A percentile compares a stretch with the other conserved stretches of the same genome.
These are phyloP conservation scores for Dispira simplex DNA, from an alignment of 192 early-diverging fungal genomes.

Conservation along the genomic window DNA sequence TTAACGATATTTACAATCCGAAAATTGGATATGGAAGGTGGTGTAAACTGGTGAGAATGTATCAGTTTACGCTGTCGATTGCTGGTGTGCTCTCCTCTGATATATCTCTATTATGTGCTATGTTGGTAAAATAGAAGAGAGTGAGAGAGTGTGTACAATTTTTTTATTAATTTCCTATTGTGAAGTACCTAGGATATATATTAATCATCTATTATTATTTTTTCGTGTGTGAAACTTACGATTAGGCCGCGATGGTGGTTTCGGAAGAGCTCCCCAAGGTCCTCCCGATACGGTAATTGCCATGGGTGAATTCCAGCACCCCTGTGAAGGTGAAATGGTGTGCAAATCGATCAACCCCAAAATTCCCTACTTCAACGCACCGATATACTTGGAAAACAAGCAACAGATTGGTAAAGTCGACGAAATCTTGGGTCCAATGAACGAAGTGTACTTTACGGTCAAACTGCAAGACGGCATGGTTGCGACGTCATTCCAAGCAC, in stretches of 20 bases:
- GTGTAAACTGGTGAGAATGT: neutral
- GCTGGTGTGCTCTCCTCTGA: neutral
- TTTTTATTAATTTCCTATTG: neutral
- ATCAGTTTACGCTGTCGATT: neutral
- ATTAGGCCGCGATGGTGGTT: slow-evolving; percentile 30
- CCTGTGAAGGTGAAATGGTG: slow-evolving; percentile 96
- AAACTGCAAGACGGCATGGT: slow-evolving; percentile 88
- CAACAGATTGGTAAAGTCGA: slow-evolving; percentile 98
- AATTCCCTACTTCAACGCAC: slow-evolving; percentile 98
- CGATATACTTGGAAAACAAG: slow-evolving; percentile 97
- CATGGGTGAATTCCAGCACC: slow-evolving; percentile 83
- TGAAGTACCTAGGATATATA: neutral
- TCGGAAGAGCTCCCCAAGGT: slow-evolving; percentile 30
- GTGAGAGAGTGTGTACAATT: neutral
- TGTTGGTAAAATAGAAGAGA: neutral
- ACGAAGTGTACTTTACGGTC: slow-evolving; percentile 95
- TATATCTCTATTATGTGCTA: neutral
- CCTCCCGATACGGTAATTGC: slow-evolving; percentile 65
- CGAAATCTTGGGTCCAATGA: slow-evolving; percentile 95
- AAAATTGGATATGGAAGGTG: neutral
- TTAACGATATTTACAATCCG: neutral
- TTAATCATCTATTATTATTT: slow-evolving; percentile 5
- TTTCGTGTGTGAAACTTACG: slow-evolving; percentile 9
- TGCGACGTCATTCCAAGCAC: slow-evolving; percentile 76
- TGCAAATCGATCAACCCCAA: slow-evolving; percentile 77